Conservation (phyloP, 495 filamentous ascomycete species). For the Penicillium psychrofluorescens region DNA sequence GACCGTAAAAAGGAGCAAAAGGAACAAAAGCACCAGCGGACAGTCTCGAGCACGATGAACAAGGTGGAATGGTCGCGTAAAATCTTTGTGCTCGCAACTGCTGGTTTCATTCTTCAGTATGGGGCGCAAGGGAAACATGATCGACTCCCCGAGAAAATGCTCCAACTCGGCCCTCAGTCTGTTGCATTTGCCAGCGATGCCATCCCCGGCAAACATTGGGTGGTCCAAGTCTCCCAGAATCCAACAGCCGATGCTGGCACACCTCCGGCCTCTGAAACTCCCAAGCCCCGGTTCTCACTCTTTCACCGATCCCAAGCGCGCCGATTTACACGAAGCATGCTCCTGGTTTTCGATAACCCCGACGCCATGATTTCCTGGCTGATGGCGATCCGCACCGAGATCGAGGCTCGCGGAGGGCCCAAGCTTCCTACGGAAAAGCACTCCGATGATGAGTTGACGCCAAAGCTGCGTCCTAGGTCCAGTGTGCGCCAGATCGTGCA, state of each 20-base stretch:
- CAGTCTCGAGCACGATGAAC: slow-evolving; percentile 50
- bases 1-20: slow-evolving; percentile 34
- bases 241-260: slow-evolving; percentile 50
- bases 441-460: slow-evolving; percentile 22
- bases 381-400: slow-evolving; percentile 54
- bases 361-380: slow-evolving; percentile 84
- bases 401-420: slow-evolving; percentile 62
- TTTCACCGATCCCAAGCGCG: slow-evolving; percentile 53
- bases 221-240: slow-evolving; percentile 79
- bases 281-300: slow-evolving; percentile 61
- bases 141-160: slow-evolving; percentile 76
- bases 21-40: slow-evolving; percentile 39
- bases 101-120: slow-evolving; percentile 86
- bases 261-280: slow-evolving; percentile 37
- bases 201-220: slow-evolving; percentile 88
- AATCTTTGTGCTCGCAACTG: slow-evolving; percentile 71
- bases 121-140: slow-evolving; percentile 72
- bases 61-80: slow-evolving; percentile 77
- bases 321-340: slow-evolving; percentile 56
- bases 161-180: slow-evolving; percentile 76
- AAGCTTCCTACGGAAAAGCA: slow-evolving; percentile 51
- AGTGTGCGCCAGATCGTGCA: slow-evolving; percentile 30
- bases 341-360: slow-evolving; percentile 74
- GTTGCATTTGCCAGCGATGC: slow-evolving; percentile 91
- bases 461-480: slow-evolving; percentile 34